Percentiles rank a stretch among this genome's conserved stretches.
Evolutionary conservation across 1,284 basidiomycete species (phyloP).

Genomic region (Papiliotrema fonsecae): DNA sequence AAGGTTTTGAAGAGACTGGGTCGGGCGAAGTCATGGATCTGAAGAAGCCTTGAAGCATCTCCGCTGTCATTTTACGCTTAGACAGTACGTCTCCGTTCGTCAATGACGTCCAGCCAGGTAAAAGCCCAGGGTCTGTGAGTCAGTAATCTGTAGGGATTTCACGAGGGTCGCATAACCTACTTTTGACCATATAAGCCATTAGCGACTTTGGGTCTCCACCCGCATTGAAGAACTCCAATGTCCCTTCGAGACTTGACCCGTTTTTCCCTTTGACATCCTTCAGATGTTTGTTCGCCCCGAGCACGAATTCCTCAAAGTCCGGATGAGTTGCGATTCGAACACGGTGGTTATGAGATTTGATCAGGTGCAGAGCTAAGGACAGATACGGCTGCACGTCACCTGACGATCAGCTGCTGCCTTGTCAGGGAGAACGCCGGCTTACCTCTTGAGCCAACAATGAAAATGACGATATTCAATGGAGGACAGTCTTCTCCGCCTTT

Average conservation of each 20-base stretch:
- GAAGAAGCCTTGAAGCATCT: slow-evolving; percentile 61
- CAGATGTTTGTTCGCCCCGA: slow-evolving; percentile 53
- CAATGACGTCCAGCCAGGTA: slow-evolving; percentile 36
- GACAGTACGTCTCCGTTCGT: slow-evolving; percentile 34
- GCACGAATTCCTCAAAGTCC: slow-evolving; percentile 59
- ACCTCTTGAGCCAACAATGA: slow-evolving; percentile 63
- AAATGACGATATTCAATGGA: slow-evolving; percentile 60
- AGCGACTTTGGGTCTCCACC: slow-evolving; percentile 44
- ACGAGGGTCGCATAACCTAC: slow-evolving; percentile 15
- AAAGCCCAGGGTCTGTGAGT: slow-evolving; percentile 38
- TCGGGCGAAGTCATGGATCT: slow-evolving; percentile 54
- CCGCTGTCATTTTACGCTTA: slow-evolving; percentile 39
- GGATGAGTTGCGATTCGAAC: slow-evolving; percentile 64
- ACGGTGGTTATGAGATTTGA: slow-evolving; percentile 55
- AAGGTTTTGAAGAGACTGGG: slow-evolving; percentile 49
- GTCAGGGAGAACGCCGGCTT: slow-evolving; percentile 11
- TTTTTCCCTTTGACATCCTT: slow-evolving; percentile 52
- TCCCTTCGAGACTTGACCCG: slow-evolving; percentile 41
- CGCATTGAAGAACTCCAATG: slow-evolving; percentile 40
- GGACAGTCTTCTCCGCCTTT: slow-evolving; percentile 30
- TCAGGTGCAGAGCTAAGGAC: slow-evolving; percentile 57
- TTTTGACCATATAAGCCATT: slow-evolving; percentile 48
- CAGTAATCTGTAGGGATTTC: background rate
- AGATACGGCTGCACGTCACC: slow-evolving; percentile 69
- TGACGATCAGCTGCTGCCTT: slow-evolving; percentile 19